Evolutionary conservation across 768 basidiomycete genomes (phyloP).

Genomic region (Psilocybe cubensis): DNA sequence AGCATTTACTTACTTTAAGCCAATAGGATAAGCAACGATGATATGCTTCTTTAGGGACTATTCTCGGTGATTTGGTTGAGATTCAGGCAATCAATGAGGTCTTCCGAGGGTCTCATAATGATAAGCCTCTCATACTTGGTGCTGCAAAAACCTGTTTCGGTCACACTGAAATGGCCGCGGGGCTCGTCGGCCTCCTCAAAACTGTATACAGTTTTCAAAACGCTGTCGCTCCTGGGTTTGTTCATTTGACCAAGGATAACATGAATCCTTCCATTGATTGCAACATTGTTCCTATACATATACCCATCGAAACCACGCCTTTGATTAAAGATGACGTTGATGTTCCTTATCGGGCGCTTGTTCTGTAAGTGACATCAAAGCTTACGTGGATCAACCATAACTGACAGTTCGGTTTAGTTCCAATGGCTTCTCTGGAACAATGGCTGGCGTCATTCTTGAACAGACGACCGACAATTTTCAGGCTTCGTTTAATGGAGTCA

Average conservation of each 20-base stretch:
- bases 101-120: constrained; percentile 22
- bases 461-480: not conserved
- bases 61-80: constrained; percentile 34
- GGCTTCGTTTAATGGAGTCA: not conserved
- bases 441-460: constrained; percentile 30
- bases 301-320: constrained; percentile 18
- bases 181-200: constrained; percentile 29
- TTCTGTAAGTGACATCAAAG: constrained; percentile 27
- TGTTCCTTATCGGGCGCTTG: constrained; percentile 20
- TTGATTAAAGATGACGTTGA: constrained; percentile 2
- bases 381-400: not conserved
- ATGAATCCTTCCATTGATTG: constrained; percentile 30
- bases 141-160: constrained; percentile 32
- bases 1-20: no score
- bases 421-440: constrained; percentile 36
- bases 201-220: constrained; percentile 23
- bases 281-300: constrained; percentile 22
- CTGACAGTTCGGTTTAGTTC: constrained; percentile 19
- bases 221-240: constrained; percentile 26
- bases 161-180: constrained; percentile 32
- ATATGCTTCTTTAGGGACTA: constrained; percentile 22
- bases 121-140: constrained; percentile 27
- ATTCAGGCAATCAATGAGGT: constrained; percentile 34
- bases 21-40: not conserved
- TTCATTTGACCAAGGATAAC: constrained; percentile 23